Evolutionary conservation across 2,329 filamentous ascomycete species (phyloP).

Genomic region (Emydomyces testavorans): DNA sequence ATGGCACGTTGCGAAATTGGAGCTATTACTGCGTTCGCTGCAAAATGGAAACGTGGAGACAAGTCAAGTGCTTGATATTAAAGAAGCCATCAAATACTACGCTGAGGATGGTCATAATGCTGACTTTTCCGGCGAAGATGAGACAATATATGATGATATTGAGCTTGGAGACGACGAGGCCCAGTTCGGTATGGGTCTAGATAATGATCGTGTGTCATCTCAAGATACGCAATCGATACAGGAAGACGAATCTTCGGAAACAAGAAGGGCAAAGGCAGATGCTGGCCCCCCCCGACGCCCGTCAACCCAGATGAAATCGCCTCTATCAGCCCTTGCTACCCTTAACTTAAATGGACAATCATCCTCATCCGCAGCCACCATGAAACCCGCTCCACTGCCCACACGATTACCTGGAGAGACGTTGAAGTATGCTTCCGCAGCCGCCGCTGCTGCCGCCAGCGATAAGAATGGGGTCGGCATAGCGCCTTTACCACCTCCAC

Average conservation of each 20-base stretch:
- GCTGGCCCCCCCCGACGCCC: conserved; percentile 53
- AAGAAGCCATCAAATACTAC: conserved; percentile 91
- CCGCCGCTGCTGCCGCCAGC: conserved; percentile 80
- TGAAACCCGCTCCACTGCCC: conserved; percentile 89
- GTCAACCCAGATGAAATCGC: conserved; percentile 87
- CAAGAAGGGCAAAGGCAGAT: conserved; percentile 51
- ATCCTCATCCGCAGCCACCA: conserved; percentile 46
- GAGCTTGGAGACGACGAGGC: conserved; percentile 88
- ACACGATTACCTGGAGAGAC: conserved; percentile 76
- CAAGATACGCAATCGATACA: conserved; percentile 89
- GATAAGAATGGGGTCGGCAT: conserved; percentile 86
- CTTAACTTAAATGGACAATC: conserved; percentile 53
- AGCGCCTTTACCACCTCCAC: conserved; percentile 81
- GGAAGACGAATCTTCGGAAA: conserved; percentile 67
- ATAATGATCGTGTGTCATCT: conserved; percentile 82
- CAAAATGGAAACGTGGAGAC: conserved; percentile 87
- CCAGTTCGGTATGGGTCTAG: conserved; percentile 64
- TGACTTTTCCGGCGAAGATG: conserved; percentile 79
- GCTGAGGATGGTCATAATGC: conserved; percentile 78
- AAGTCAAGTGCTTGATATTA: conserved; percentile 74
- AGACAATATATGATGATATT: conserved; percentile 88
- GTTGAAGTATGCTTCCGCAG: conserved; percentile 92
- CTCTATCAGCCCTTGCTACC: conserved; percentile 81
- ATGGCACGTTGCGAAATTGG: conserved; percentile 88
- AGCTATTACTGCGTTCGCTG: conserved; percentile 76